A percentile compares a stretch with the other conserved stretches of the same genome.
phyloP scores from a whole-genome alignment of 331 rosid genomes.

The Cucumis variabilis region DNA sequence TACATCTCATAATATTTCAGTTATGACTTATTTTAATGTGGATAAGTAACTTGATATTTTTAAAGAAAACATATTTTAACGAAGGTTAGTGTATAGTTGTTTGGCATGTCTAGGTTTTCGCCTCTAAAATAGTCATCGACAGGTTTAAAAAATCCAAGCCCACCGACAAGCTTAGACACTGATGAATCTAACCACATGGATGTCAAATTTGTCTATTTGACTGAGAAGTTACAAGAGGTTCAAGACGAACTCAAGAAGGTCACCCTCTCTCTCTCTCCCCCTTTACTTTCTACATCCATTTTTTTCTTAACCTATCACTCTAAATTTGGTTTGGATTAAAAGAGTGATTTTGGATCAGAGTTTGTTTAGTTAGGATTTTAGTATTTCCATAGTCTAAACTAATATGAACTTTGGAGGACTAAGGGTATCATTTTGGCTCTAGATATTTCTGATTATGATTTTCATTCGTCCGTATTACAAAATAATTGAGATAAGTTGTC shows the following conservation, averaged over 20 bases:
- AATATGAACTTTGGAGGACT: no score
- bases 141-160: slow-evolving; percentile 60
- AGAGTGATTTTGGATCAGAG: no score
- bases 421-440: background rate
- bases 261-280: background rate
- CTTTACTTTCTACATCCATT: slow-evolving; percentile 1
- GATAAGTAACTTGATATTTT: no score
- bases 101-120: slow-evolving; percentile 39
- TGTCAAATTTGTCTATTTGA: slow-evolving; percentile 44
- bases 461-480: background rate
- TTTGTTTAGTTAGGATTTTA: no score
- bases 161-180: slow-evolving; percentile 36
- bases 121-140: slow-evolving; percentile 56
- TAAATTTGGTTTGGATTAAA: no score
- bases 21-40: no score
- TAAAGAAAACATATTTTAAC: no score
- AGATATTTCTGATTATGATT: background rate
- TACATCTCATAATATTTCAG: no score
- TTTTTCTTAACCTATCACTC: background rate
- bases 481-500: background rate
- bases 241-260: slow-evolving; percentile 83
- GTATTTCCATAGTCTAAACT: no score
- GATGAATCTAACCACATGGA: slow-evolving; percentile 55
- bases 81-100: no score
- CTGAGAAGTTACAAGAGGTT: slow-evolving; percentile 75